Conservation (phyloP, 2,329 filamentous ascomycete genomes). For the Paraconiothyrium sp. region DNA sequence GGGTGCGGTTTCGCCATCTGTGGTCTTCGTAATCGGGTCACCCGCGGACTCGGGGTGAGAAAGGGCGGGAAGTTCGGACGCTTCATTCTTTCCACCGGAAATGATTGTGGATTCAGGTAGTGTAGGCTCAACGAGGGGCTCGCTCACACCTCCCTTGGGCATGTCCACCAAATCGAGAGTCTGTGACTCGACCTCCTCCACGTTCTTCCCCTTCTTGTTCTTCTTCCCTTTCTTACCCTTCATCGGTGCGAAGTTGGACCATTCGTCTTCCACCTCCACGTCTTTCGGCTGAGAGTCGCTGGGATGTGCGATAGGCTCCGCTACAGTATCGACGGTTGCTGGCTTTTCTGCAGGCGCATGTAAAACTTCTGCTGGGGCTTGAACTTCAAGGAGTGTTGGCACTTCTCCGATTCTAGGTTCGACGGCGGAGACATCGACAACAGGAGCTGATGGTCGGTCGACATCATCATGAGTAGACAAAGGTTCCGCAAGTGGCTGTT, state of each 20-base stretch:
- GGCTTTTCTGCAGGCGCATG: background rate
- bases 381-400: background rate
- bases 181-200: conserved; percentile 15
- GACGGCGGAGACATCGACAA: background rate
- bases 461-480: background rate
- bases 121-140: background rate
- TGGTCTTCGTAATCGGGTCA: conserved; percentile 6
- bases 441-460: background rate
- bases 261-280: conserved; percentile 26
- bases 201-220: conserved; percentile 38
- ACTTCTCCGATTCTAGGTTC: background rate
- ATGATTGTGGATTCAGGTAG: background rate
- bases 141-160: conserved; percentile 4
- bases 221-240: conserved; percentile 36
- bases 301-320: conserved; percentile 16
- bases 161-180: background rate
- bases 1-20: conserved; percentile 10
- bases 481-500: conserved; percentile 11
- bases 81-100: background rate
- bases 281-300: conserved; percentile 21
- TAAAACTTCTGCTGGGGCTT: background rate
- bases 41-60: conserved; percentile 10
- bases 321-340: background rate
- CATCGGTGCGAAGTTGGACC: conserved; percentile 26
- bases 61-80: background rate